phyloP scores from a whole-genome alignment of 139 green algal genomes.

The Chlorokybus atmophyticus region DNA sequence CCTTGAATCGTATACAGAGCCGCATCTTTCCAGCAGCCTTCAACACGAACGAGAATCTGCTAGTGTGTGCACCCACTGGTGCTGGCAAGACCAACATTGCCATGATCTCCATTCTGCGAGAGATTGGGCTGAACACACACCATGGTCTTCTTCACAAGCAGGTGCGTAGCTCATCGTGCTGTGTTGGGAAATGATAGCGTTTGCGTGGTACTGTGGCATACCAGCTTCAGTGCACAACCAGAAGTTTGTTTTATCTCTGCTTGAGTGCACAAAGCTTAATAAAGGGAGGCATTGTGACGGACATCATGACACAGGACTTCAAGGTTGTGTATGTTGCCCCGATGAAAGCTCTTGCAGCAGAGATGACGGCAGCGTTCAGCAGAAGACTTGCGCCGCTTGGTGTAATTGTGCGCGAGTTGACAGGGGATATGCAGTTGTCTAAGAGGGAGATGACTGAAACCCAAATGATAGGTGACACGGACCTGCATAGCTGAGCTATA shows the following conservation, averaged over 20 bases:
- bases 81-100: slow-evolving; percentile 99
- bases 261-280: too few species aligned
- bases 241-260: too few species aligned
- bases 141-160: too few species aligned
- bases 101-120: slow-evolving; percentile 88
- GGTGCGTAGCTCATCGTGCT: too few species aligned
- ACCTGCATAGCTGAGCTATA: too few species aligned
- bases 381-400: slow-evolving; percentile 66
- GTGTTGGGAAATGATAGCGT: too few species aligned
- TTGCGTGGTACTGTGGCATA: too few species aligned
- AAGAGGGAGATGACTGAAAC: slow-evolving; percentile 88
- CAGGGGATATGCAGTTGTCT: slow-evolving; percentile 88
- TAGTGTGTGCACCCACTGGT: slow-evolving; percentile 49
- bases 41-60: slow-evolving; percentile 66
- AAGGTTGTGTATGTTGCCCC: slow-evolving; percentile 95
- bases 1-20: slow-evolving; percentile 82
- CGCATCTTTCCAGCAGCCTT: slow-evolving; percentile 28
- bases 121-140: slow-evolving; percentile 68
- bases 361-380: slow-evolving; percentile 69
- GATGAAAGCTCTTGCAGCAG: slow-evolving; percentile 94
- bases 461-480: slow-evolving; percentile 51
- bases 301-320: too few species aligned
- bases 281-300: too few species aligned
- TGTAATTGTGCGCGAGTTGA: slow-evolving; percentile 70
- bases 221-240: too few species aligned